Evolutionary conservation across 139 green algal species (phyloP), one percentile per base, ranked within the genome.

Genomic region (Ostreobium quekettii): DNA sequence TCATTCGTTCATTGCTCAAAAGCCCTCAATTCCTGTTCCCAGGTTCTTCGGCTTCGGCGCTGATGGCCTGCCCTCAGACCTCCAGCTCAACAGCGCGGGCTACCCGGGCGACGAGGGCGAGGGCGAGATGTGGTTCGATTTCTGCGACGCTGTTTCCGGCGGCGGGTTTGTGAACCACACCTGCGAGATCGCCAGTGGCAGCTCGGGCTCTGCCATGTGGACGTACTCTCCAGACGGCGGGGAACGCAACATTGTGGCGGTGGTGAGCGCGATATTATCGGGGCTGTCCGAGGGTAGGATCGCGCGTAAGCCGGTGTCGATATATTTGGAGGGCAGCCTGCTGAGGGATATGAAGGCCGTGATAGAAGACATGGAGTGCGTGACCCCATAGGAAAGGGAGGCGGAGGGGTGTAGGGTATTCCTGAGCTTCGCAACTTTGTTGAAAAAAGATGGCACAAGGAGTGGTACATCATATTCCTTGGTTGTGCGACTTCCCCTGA

Each of bases 111-210:
- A 53, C 19, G 19, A 53, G 19, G 42, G 42, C 15, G 19, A 53
- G 19, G 42, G 42, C 15, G 42, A 53, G 19, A 53, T 53, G 42
- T 53, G 42, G 42, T 53, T 53, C 19, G 42, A 53, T 53, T 53
- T 53, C 42, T 53, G 42, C 42, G 19, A 53, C 15, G 19, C 11
- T 26, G 19, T 19, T 53, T 26, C 42, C 19, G 42, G 11, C 15
- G 42, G 19, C 42, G 19, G 42, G 42, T 53, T 53, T 53, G 42
- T 19, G 15, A 53, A 53, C 19, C 42, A 53, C 42, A 26, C 42
- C 19, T 53, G 42, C 42, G 19, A 19, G 42, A 19, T 53, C 42
- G 42, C 11, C 11, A 11, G 42, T 53, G 42, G 42, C 11, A 53
- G 19, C 19, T 53, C 42, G 19, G 42, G 42, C 11, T 53, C 42